phyloP scores from a whole-genome alignment of 495 filamentous ascomycete genomes.

The Penicillium argentinense region DNA sequence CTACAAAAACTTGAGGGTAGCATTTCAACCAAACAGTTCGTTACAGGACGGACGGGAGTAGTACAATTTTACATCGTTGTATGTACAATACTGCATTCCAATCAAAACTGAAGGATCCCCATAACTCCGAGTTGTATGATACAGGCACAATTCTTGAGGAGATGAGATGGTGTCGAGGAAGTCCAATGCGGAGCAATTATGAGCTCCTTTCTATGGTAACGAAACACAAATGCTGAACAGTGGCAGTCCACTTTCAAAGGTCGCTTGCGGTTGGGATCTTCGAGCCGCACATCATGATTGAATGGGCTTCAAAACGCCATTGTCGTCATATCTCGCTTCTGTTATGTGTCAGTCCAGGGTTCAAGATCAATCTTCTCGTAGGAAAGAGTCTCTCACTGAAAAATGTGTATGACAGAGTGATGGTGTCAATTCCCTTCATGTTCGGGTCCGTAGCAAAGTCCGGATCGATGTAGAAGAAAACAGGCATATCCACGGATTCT shows the following conservation, averaged over 20 bases:
- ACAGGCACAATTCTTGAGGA: slow-evolving; percentile 19
- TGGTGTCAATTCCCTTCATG: slow-evolving; percentile 91
- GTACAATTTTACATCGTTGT: background rate
- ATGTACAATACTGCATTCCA: background rate
- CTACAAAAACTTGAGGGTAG: too few species aligned
- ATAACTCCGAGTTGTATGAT: slow-evolving; percentile 18
- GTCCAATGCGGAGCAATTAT: background rate
- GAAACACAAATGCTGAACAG: too few species aligned
- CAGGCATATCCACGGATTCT: slow-evolving; percentile 99
- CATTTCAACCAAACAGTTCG: too few species aligned
- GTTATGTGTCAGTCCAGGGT: slow-evolving; percentile 26
- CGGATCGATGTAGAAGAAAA: slow-evolving; percentile 99
- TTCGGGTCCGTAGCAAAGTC: slow-evolving; percentile 88
- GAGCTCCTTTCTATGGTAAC: too few species aligned
- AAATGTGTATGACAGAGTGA: slow-evolving; percentile 96
- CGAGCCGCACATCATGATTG: slow-evolving; percentile 15
- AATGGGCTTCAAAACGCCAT: slow-evolving; percentile 59
- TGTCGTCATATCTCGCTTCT: slow-evolving; percentile 88
- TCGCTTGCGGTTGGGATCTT: background rate
- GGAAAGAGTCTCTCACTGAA: slow-evolving; percentile 72
- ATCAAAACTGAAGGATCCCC: background rate
- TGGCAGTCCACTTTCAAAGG: background rate
- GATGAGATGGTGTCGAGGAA: slow-evolving; percentile 15
- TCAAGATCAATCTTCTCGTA: background rate
- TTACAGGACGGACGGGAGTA: background rate